phyloP scores from a whole-genome alignment of 176 grass and related monocot genomes.

The Ensete glaucum region DNA sequence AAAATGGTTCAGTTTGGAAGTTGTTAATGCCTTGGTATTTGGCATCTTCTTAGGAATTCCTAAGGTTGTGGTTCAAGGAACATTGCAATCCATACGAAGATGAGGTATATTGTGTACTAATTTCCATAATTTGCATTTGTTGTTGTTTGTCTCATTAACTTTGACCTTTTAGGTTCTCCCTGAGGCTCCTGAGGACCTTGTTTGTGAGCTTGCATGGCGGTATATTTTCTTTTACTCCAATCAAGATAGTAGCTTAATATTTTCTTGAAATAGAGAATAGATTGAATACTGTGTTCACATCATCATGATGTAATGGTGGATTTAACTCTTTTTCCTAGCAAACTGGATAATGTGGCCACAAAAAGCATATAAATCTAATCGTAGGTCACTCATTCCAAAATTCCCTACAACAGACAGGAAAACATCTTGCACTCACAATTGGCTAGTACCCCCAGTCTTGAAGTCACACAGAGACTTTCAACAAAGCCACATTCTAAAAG shows the following conservation, averaged over 20 bases:
- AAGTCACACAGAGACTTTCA: too few relatives aligned
- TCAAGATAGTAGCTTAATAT: not conserved
- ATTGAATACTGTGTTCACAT: not conserved
- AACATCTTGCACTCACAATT: too few relatives aligned
- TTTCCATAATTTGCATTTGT: not conserved
- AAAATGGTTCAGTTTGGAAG: not conserved
- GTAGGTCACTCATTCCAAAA: too few relatives aligned
- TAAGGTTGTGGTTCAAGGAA: slow-evolving; percentile 92
- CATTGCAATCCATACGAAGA: slow-evolving; percentile 99
- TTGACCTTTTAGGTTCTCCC: slow-evolving; percentile 59
- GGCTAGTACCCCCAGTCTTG: too few relatives aligned
- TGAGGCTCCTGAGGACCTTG: slow-evolving; percentile 78
- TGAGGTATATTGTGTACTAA: slow-evolving; percentile 26
- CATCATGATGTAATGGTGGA: not conserved
- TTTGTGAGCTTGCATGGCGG: slow-evolving; percentile 83
- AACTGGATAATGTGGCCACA: not conserved
- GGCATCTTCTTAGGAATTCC: slow-evolving; percentile 58
- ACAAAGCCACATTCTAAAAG: too few relatives aligned
- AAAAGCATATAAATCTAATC: too few relatives aligned
- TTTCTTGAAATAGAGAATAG: not conserved
- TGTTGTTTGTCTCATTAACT: slow-evolving; percentile 13
- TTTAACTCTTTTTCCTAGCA: not conserved
- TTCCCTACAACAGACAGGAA: too few relatives aligned
- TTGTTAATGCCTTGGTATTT: slow-evolving; percentile 13
- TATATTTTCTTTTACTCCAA: slow-evolving; percentile 28